Evolutionary conservation across 2,329 filamentous ascomycete genomes (phyloP), one percentile per base, ranked within the genome.

Genomic region (Biscogniauxia sp.): DNA sequence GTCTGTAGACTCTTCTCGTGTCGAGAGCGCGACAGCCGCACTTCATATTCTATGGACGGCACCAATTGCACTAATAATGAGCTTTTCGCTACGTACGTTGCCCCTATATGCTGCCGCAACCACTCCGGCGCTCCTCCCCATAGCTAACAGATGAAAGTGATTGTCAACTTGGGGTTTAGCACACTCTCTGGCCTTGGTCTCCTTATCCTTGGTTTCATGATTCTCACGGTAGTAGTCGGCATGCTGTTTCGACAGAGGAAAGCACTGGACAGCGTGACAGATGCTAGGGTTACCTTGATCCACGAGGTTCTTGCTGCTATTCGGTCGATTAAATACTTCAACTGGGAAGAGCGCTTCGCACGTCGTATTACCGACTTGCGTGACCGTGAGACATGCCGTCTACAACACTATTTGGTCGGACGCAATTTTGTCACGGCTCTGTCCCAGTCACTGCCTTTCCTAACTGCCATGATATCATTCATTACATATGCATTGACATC

Each of bases 1-100:
- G 92, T 93, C 91, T 59, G 91, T 93, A 51, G 93, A 97, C 72
- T 93, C 92, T 0, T 94, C 95, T 74, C 91, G 93, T 64, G 82
- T 97, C 62, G 92, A 97, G 69, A 88, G 92, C 71, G 92, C 92
- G 0, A 90, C 85, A 52, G 91, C 90, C 49, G 84, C 96, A 75
- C 92, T 97, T 74, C 93, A 97, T 73, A 84, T 96, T 78, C 79
- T 91, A n/a, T 97, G 93, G 93, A 91, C 90, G 1, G 86, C 91
- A 0, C 92, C 93, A 0, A 77, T 96, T 28, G 82, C 89, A 19
- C 87, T 92, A 58, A 72, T 93, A 53, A 79, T 97, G 62, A 93
- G 92, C 0, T 80, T 96, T 20, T 82, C 88, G n/a, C 78, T 97
- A 13, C 83, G 56, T 58, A 58, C 17, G 56, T 58, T 17, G 3